Conservation (phyloP, 2,329 filamentous ascomycete genomes). For the Botryotinia narcissicola region DNA sequence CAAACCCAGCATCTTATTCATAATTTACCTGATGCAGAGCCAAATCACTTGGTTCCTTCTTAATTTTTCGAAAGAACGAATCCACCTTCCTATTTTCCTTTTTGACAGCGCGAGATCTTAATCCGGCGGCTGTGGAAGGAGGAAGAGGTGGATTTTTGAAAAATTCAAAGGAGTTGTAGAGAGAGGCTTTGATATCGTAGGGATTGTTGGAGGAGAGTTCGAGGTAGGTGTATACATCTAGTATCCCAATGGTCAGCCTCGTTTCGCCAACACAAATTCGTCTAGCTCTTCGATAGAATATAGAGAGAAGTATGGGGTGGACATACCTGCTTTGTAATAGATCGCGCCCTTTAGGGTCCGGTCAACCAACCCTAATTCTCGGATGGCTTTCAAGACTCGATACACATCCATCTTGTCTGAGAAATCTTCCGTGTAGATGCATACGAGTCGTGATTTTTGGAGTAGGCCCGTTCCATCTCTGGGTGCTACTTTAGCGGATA, state of each 20-base stretch:
- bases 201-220: constrained; percentile 59
- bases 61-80: neutral
- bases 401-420: constrained; percentile 64
- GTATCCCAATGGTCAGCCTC: neutral
- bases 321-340: constrained; percentile 65
- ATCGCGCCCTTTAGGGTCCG: constrained; percentile 48
- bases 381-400: constrained; percentile 62
- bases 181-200: constrained; percentile 60
- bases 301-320: too few species aligned
- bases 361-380: constrained; percentile 59
- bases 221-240: constrained; percentile 67
- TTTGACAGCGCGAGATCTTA: neutral
- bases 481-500: constrained; percentile 70
- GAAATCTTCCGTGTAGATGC: constrained; percentile 77
- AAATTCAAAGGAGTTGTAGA: constrained; percentile 50
- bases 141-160: constrained; percentile 22
- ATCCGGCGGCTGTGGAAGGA: neutral
- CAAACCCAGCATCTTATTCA: neutral
- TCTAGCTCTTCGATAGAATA: neutral
- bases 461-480: constrained; percentile 40
- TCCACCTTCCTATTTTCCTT: neutral
- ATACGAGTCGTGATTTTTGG: constrained; percentile 58
- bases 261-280: neutral
- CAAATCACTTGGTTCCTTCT: constrained; percentile 5
- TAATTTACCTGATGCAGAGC: neutral